phyloP scores from a whole-genome alignment of 2,329 filamentous ascomycete genomes.

The Lachnellula willkommii region DNA sequence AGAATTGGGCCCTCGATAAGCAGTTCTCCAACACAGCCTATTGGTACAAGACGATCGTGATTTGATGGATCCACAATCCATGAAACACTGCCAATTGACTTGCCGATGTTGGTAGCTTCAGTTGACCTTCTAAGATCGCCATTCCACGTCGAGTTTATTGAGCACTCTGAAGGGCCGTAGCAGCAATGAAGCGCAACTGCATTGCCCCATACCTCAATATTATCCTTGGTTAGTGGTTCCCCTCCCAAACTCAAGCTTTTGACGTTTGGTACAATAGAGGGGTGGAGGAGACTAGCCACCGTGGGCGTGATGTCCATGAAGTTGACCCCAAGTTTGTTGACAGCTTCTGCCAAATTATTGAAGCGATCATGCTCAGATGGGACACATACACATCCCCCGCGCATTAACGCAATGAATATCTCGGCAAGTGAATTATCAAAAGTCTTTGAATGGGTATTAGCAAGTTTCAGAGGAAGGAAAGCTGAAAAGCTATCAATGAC shows the following conservation, averaged over 20 bases:
- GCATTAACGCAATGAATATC: conserved; percentile 15
- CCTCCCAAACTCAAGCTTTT: conserved; percentile 14
- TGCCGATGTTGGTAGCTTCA: conserved; percentile 12
- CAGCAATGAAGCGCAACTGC: conserved; percentile 9
- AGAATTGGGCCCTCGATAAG: conserved; percentile 20
- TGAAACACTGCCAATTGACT: neutral
- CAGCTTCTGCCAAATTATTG: conserved; percentile 11
- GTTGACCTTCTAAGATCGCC: conserved; percentile 2
- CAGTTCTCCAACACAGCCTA: conserved; percentile 20
- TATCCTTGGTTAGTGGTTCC: conserved; percentile 13
- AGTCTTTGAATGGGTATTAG: neutral
- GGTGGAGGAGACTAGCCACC: conserved; percentile 12
- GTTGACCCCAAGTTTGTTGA: conserved; percentile 13
- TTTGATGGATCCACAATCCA: conserved; percentile 15
- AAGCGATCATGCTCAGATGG: conserved; percentile 17
- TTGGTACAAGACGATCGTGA: conserved; percentile 10
- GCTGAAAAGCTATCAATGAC: neutral
- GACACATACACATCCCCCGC: conserved; percentile 16
- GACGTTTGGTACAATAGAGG: conserved; percentile 13
- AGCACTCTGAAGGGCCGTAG: conserved; percentile 19
- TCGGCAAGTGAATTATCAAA: conserved; percentile 13
- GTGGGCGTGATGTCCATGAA: conserved; percentile 16
- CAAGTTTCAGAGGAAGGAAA: neutral
- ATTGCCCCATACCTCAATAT: conserved; percentile 9
- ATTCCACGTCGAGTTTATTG: conserved; percentile 9